These are phyloP conservation scores for Aspergillus neoniger DNA, from an alignment of 2,329 filamentous ascomycete genomes.

Conservation along the genomic window DNA sequence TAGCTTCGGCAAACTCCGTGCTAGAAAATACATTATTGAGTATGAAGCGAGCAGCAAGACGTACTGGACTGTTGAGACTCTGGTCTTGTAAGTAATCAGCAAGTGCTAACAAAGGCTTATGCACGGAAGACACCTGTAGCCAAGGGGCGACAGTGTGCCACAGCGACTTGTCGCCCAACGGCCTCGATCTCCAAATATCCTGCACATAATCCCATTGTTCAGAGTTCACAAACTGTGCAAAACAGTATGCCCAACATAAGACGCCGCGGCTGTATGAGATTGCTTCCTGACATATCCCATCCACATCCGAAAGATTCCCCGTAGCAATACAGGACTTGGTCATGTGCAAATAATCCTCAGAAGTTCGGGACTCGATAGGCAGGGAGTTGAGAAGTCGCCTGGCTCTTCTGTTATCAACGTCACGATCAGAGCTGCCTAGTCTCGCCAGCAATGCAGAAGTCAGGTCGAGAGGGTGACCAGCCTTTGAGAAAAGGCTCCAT, in stretches of 20 bases:
- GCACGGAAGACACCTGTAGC: constrained; percentile 19
- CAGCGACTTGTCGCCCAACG: constrained; percentile 13
- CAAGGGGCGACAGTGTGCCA: constrained; percentile 19
- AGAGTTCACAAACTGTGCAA: constrained; percentile 35
- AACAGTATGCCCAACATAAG: constrained; percentile 32
- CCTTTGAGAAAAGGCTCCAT: constrained; percentile 45
- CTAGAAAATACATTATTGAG: constrained; percentile 30
- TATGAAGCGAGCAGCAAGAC: constrained; percentile 27
- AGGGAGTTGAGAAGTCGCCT: constrained; percentile 51
- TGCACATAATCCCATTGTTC: constrained; percentile 36
- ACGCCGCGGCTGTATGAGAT: constrained; percentile 26
- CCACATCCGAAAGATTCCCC: constrained; percentile 43
- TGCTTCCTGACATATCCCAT: constrained; percentile 47
- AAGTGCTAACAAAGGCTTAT: constrained; percentile 26
- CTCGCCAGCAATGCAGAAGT: constrained; percentile 38
- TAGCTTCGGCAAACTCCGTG: constrained; percentile 26
- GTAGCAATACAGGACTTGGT: constrained; percentile 46
- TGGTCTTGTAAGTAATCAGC: constrained; percentile 21
- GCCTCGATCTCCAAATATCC: constrained; percentile 33
- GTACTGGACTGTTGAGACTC: constrained; percentile 1
- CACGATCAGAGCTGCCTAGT: constrained; percentile 41
- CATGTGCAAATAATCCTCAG: constrained; percentile 48
- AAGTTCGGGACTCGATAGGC: constrained; percentile 36
- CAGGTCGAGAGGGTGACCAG: constrained; percentile 30
- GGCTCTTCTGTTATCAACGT: constrained; percentile 45